Conservation (phyloP, 2,329 filamentous ascomycete genomes). For the Ophiocordyceps australis region DNA sequence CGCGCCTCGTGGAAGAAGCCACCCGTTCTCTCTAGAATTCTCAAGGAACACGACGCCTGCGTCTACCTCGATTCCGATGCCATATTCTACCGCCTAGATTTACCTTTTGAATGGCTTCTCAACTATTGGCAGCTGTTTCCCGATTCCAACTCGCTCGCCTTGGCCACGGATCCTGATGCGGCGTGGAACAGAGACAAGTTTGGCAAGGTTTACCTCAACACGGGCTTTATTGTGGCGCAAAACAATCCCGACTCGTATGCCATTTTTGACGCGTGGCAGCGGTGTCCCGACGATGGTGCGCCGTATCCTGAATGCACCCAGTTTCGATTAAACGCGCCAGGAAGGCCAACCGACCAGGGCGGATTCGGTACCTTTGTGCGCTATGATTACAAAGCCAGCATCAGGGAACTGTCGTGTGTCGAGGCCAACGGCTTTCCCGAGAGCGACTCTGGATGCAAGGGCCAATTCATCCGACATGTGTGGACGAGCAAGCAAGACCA, state of each 20-base stretch:
- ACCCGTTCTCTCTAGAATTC: conserved; percentile 19
- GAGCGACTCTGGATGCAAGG: conserved; percentile 16
- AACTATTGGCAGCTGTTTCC: conserved; percentile 25
- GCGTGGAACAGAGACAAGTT: conserved; percentile 20
- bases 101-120: conserved; percentile 26
- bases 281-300: conserved; percentile 19
- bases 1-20: conserved; percentile 28
- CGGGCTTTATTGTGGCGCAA: conserved; percentile 34
- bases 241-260: conserved; percentile 27
- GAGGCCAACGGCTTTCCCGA: conserved; percentile 25
- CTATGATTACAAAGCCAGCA: conserved; percentile 21
- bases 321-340: conserved; percentile 15
- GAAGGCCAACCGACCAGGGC: conserved; percentile 21
- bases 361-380: conserved; percentile 24
- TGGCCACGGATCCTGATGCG: conserved; percentile 18
- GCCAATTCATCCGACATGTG: conserved; percentile 22
- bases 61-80: conserved; percentile 26
- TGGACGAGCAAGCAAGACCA: conserved; percentile 21
- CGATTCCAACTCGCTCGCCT: conserved; percentile 19
- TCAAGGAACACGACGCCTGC: conserved; percentile 22
- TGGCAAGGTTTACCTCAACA: conserved; percentile 25
- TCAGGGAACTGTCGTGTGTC: conserved; percentile 19
- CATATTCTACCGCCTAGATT: conserved; percentile 21
- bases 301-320: conserved; percentile 18
- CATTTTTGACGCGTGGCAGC: conserved; percentile 28